Percentiles rank a stretch among this genome's conserved stretches.
phyloP scores from a whole-genome alignment of 2,329 filamentous ascomycete genomes.

The Erysiphe pulchra region DNA sequence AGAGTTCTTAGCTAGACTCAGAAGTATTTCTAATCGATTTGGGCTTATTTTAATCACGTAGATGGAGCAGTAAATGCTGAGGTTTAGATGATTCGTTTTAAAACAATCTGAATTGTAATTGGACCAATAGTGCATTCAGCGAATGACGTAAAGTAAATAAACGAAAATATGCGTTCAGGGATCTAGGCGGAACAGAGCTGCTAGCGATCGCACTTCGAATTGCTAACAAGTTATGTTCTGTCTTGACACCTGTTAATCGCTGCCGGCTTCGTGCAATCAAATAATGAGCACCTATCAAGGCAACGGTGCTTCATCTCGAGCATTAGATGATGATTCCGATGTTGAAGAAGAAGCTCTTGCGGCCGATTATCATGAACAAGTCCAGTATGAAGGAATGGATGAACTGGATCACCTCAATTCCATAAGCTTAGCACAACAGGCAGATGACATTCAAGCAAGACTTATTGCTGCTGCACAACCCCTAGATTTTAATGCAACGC shows the following conservation, averaged over 20 bases:
- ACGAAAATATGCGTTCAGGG: background rate
- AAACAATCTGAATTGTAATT: no score
- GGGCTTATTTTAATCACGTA: no score
- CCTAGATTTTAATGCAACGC: constrained; percentile 79
- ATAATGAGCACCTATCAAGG: constrained; percentile 37
- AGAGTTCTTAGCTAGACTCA: no score
- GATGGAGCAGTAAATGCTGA: no score
- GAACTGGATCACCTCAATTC: constrained; percentile 54
- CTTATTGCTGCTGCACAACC: constrained; percentile 80
- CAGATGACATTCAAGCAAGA: constrained; percentile 81
- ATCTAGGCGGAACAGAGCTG: background rate
- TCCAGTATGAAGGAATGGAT: constrained; percentile 72
- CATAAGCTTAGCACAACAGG: constrained; percentile 43
- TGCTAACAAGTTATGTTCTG: background rate
- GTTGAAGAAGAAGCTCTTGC: constrained; percentile 89
- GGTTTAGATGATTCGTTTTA: no score
- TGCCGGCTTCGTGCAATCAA: background rate
- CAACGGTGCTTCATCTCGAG: constrained; percentile 30
- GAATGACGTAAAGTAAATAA: background rate
- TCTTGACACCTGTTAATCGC: background rate
- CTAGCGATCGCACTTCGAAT: background rate
- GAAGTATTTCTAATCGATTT: no score
- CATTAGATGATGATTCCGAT: constrained; percentile 62
- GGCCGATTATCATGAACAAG: constrained; percentile 88
- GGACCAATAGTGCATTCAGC: no score